Percentiles rank a stretch among this genome's conserved stretches.
These are phyloP conservation scores for Paraurostyla sp. DNA, from an alignment of 73 alveolate genomes.

Conservation along the genomic window DNA sequence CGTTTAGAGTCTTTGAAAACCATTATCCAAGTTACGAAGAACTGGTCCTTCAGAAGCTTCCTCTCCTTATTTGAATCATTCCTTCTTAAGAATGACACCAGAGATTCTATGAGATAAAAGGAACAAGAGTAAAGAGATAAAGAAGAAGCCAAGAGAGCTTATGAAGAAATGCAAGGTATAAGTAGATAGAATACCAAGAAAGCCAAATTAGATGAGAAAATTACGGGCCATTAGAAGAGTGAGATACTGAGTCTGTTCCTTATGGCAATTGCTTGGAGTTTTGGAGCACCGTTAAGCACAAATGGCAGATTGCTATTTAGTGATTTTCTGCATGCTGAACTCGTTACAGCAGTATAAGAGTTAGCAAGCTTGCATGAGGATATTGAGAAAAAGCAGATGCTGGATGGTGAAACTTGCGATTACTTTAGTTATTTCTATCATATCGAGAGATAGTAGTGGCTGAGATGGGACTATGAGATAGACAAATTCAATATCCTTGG, in stretches of 20 bases:
- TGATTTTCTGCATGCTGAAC: conserved; percentile 61
- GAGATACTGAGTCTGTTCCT: conserved; percentile 66
- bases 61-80: conserved; percentile 60
- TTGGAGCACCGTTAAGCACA: conserved; percentile 88
- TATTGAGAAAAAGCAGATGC: conserved; percentile 62
- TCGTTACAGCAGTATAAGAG: not conserved
- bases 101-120: conserved; percentile 53
- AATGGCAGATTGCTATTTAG: conserved; percentile 79
- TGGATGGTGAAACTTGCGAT: conserved; percentile 76
- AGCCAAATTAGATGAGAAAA: conserved; percentile 63
- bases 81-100: conserved; percentile 70
- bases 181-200: conserved; percentile 11
- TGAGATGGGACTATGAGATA: conserved; percentile 81
- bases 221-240: conserved; percentile 40
- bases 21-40: conserved; percentile 59
- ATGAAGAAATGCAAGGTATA: conserved; percentile 70
- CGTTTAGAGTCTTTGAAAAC: conserved; percentile 8
- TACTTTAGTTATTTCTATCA: conserved; percentile 75
- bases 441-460: conserved; percentile 79
- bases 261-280: conserved; percentile 85
- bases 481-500: conserved; percentile 66
- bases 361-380: conserved; percentile 11
- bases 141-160: conserved; percentile 61
- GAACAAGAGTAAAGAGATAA: conserved; percentile 61
- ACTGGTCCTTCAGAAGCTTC: conserved; percentile 59